Percentiles rank a stretch among this genome's conserved stretches.
Conservation (phyloP, 306 rosid species). For the Prunus padus region DNA sequence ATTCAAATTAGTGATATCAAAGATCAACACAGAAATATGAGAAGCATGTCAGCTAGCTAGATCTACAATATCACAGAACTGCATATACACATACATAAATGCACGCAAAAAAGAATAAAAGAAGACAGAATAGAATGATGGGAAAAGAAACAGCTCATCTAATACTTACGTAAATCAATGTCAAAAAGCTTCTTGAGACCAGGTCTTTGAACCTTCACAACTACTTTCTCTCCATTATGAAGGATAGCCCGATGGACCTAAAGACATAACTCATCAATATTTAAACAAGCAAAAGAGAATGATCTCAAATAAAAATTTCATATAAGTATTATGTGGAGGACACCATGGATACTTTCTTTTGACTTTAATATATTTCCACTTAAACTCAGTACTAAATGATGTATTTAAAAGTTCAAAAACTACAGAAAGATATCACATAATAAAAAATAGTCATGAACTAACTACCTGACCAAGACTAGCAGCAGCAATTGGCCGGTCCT, state of each 20-base stretch:
- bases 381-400: neutral
- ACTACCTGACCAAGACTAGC: constrained; percentile 97
- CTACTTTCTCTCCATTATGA: constrained; percentile 90
- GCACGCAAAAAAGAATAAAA: neutral
- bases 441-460: constrained; percentile 6
- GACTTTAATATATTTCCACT: neutral
- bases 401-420: neutral
- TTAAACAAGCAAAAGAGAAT: constrained; percentile 11
- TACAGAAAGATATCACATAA: neutral
- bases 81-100: neutral
- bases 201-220: constrained; percentile 90
- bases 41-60: neutral
- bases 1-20: neutral
- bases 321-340: neutral
- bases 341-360: neutral
- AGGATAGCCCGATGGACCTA: constrained; percentile 93
- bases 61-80: neutral
- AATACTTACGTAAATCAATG: constrained; percentile 72
- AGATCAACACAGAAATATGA: constrained; percentile 8
- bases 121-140: neutral
- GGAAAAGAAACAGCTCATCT: neutral
- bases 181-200: constrained; percentile 96
- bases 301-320: neutral
- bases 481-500: constrained; percentile 88
- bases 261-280: constrained; percentile 22